These are phyloP conservation scores for Heliosperma pusillum DNA, from an alignment of 148 eudicot genomes.

Conservation along the genomic window DNA sequence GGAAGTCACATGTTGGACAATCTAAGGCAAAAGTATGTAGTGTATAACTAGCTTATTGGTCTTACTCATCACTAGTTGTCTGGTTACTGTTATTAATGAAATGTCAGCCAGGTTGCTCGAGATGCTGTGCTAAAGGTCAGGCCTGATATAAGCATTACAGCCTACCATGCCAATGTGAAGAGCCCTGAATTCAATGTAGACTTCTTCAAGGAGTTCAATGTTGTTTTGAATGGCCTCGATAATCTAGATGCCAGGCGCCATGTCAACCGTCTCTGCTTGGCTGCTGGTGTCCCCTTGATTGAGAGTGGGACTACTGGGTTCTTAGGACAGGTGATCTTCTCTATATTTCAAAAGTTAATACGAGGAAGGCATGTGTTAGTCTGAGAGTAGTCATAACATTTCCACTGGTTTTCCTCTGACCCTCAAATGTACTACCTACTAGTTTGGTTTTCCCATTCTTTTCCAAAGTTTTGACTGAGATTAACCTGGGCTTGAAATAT, in stretches of 20 bases:
- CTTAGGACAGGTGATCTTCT: slow-evolving; percentile 74
- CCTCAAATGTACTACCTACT: not conserved
- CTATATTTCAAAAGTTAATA: not conserved
- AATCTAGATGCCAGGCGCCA: slow-evolving; percentile 95
- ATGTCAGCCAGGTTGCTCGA: slow-evolving; percentile 67
- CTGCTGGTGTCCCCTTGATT: slow-evolving; percentile 79
- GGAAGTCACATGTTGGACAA: not conserved
- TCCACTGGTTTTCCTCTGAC: not conserved
- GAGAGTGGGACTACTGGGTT: slow-evolving; percentile 98
- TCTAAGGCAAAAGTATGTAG: slow-evolving; percentile 20
- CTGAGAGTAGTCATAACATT: not conserved
- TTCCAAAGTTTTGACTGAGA: not conserved
- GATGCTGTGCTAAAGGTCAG: slow-evolving; percentile 89
- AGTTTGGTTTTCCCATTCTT: not conserved
- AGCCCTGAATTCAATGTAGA: slow-evolving; percentile 80
- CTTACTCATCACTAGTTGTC: slow-evolving; percentile 3
- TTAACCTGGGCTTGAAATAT: not conserved
- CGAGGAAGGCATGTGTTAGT: not conserved
- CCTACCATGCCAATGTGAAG: slow-evolving; percentile 92
- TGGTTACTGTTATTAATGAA: not conserved
- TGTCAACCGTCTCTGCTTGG: slow-evolving; percentile 94
- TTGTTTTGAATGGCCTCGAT: slow-evolving; percentile 92
- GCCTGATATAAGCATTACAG: slow-evolving; percentile 76
- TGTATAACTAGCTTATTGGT: not conserved
- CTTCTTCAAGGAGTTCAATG: slow-evolving; percentile 84